Evolutionary conservation across 768 basidiomycete genomes (phyloP).

Genomic region (Termitomyces heimii): DNA sequence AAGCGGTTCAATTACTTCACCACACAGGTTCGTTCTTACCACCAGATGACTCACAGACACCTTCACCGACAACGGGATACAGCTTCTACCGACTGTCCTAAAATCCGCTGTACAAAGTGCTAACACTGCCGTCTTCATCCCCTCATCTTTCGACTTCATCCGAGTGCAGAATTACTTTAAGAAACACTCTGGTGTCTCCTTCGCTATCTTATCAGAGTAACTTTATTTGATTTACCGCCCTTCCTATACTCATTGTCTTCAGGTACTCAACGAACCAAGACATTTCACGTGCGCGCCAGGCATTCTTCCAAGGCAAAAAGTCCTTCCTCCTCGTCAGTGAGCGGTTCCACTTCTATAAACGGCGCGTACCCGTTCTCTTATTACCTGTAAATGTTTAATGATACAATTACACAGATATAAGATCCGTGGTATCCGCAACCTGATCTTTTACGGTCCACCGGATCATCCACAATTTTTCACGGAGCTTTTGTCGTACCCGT

Average conservation of each 20-base stretch:
- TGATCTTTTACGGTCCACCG: conserved; percentile 91
- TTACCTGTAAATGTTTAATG: not conserved
- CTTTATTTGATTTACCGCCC: conserved; percentile 11
- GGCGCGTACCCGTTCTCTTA: conserved; percentile 35
- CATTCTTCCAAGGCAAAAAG: conserved; percentile 86
- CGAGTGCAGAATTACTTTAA: conserved; percentile 83
- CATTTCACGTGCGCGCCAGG: conserved; percentile 87
- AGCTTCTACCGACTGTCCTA: conserved; percentile 77
- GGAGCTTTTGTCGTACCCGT: conserved; percentile 85
- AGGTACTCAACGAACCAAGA: conserved; percentile 94
- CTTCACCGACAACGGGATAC: not conserved
- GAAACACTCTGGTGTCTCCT: conserved; percentile 63
- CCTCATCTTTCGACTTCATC: conserved; percentile 96
- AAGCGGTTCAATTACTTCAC: conserved; percentile 86
- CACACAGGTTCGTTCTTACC: conserved; percentile 52
- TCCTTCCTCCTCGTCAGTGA: conserved; percentile 89
- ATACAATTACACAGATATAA: conserved; percentile 63
- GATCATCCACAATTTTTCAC: conserved; percentile 90
- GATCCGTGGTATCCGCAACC: conserved; percentile 85
- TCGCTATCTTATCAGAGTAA: conserved; percentile 87
- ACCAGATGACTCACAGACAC: not conserved
- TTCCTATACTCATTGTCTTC: not conserved
- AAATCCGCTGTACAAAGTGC: conserved; percentile 93
- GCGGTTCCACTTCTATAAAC: conserved; percentile 96
- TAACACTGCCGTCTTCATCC: conserved; percentile 85